Conservation (phyloP, 768 basidiomycete genomes). For the Tubosaeta sp. region DNA sequence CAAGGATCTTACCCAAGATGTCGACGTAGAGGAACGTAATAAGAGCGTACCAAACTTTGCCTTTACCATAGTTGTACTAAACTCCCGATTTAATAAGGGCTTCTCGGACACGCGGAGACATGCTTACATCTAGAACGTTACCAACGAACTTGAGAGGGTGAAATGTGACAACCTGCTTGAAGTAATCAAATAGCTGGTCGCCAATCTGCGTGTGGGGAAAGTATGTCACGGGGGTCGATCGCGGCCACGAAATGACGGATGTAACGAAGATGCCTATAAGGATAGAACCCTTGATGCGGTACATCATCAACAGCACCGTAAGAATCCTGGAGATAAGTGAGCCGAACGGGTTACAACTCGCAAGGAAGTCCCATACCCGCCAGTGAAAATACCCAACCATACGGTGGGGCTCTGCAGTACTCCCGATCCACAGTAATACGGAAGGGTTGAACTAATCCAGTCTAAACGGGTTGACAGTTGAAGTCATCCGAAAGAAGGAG, state of each 20-base stretch:
- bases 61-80: slow-evolving; percentile 54
- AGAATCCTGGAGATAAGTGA: slow-evolving; percentile 42
- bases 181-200: slow-evolving; percentile 73
- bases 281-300: slow-evolving; percentile 79
- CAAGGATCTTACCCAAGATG: slow-evolving; percentile 54
- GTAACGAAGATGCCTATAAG: slow-evolving; percentile 80
- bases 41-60: slow-evolving; percentile 82
- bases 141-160: slow-evolving; percentile 57
- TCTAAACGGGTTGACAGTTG: slow-evolving; percentile 28
- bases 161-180: slow-evolving; percentile 81
- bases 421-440: slow-evolving; percentile 56
- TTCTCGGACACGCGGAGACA: background rate
- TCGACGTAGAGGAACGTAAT: slow-evolving; percentile 89
- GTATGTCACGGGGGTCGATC: slow-evolving; percentile 73
- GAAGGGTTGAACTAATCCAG: slow-evolving; percentile 41
- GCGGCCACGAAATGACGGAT: slow-evolving; percentile 86
- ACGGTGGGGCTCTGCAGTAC: slow-evolving; percentile 73
- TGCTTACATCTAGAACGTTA: slow-evolving; percentile 62
- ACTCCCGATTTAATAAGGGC: slow-evolving; percentile 5
- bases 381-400: slow-evolving; percentile 86
- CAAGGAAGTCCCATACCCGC: slow-evolving; percentile 51
- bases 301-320: slow-evolving; percentile 78
- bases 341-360: background rate
- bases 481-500: slow-evolving; percentile 10
- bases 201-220: slow-evolving; percentile 73